These are phyloP conservation scores for Phialophora macrospora DNA, from an alignment of 2,329 filamentous ascomycete genomes.

Conservation along the genomic window DNA sequence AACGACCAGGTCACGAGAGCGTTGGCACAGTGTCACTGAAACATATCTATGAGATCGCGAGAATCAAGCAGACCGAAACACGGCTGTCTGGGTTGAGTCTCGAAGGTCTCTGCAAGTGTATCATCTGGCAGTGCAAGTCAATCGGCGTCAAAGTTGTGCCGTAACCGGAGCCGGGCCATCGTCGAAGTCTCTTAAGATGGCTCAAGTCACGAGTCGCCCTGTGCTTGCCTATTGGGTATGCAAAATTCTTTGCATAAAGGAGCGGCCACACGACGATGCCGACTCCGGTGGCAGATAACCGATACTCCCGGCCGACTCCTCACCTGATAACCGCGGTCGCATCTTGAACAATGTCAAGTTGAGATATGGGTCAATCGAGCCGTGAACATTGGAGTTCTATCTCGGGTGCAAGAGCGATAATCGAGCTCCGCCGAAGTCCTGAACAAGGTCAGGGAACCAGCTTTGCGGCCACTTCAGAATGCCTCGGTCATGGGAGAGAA, in stretches of 20 bases:
- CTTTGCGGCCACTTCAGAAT: neutral
- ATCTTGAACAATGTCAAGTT: neutral
- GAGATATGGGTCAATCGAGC: neutral
- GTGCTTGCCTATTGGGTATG: neutral
- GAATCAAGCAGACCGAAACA: slow-evolving; percentile 84
- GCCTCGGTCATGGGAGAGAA: neutral
- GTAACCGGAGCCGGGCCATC: slow-evolving; percentile 10
- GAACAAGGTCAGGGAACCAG: neutral
- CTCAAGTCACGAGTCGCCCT: neutral
- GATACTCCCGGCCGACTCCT: neutral
- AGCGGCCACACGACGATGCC: neutral
- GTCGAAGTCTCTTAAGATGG: neutral
- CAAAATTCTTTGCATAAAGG: neutral
- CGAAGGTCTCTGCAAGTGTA: slow-evolving; percentile 72
- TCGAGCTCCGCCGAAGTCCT: neutral
- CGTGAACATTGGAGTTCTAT: neutral
- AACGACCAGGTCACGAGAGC: slow-evolving; percentile 73
- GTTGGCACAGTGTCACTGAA: slow-evolving; percentile 90
- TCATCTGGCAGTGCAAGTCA: slow-evolving; percentile 76
- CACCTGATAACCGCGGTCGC: neutral
- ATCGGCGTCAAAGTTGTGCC: slow-evolving; percentile 74
- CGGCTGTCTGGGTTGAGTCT: slow-evolving; percentile 73
- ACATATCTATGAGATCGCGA: slow-evolving; percentile 96
- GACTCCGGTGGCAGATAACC: neutral
- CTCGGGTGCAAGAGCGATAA: neutral